These are phyloP conservation scores for Tulasnella sp. DNA, from an alignment of 768 basidiomycete species.

Conservation along the genomic window DNA sequence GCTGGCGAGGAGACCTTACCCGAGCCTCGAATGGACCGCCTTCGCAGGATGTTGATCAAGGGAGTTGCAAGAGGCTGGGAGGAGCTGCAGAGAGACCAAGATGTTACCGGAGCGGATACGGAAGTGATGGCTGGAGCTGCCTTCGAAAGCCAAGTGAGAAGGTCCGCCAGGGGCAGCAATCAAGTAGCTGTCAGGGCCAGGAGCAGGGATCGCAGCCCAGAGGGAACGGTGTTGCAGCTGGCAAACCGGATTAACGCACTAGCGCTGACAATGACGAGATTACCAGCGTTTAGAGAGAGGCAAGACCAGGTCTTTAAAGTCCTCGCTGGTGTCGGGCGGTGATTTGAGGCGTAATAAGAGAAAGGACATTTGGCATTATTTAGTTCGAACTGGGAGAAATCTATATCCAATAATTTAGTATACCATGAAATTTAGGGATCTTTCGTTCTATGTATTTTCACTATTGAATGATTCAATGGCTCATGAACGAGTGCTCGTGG, in stretches of 20 bases:
- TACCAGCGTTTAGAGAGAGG: constrained; percentile 61
- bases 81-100: constrained; percentile 31
- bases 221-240: constrained; percentile 66
- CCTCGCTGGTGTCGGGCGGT: constrained; percentile 25
- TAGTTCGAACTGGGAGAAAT: neutral
- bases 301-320: constrained; percentile 36
- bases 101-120: neutral
- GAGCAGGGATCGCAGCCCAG: constrained; percentile 49
- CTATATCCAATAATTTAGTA: constrained; percentile 9
- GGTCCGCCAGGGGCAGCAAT: constrained; percentile 32
- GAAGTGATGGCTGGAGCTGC: neutral
- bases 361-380: neutral
- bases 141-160: constrained; percentile 6
- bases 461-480: neutral
- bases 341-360: neutral
- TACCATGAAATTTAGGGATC: neutral
- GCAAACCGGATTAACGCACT: constrained; percentile 74
- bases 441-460: neutral
- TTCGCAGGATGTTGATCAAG: constrained; percentile 53
- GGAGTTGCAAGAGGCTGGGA: constrained; percentile 50
- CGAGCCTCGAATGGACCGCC: constrained; percentile 54
- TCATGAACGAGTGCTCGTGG: neutral
- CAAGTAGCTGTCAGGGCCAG: constrained; percentile 35
- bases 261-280: constrained; percentile 63
- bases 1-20: constrained; percentile 41